Evolutionary conservation across 495 filamentous ascomycete species (phyloP).

Genomic region (Xylaria nigripes): DNA sequence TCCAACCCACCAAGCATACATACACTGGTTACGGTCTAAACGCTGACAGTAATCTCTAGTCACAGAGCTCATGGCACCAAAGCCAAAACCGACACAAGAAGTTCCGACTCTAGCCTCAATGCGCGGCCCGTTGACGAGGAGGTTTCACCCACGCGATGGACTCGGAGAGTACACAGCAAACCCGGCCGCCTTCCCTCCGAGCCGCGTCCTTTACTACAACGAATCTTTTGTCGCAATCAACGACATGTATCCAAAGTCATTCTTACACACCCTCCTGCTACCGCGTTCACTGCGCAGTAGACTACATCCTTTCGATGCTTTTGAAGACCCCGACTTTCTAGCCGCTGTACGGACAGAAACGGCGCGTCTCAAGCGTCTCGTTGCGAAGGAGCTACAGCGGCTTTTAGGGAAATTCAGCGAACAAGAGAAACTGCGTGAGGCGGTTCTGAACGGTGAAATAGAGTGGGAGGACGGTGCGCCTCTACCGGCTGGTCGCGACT

Average conservation of each 20-base stretch:
- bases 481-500: constrained; percentile 67
- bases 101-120: constrained; percentile 15
- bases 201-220: constrained; percentile 60
- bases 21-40: background rate
- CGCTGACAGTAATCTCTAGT: constrained; percentile 31
- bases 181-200: constrained; percentile 54
- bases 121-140: constrained; percentile 11
- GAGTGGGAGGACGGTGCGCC: constrained; percentile 33
- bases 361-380: constrained; percentile 51
- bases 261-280: constrained; percentile 77
- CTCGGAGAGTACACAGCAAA: constrained; percentile 63
- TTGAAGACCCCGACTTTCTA: constrained; percentile 65
- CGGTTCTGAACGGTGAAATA: constrained; percentile 50
- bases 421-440: constrained; percentile 48
- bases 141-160: constrained; percentile 47
- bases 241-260: constrained; percentile 79
- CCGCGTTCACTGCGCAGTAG: constrained; percentile 60
- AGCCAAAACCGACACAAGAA: constrained; percentile 27
- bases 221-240: constrained; percentile 69
- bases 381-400: constrained; percentile 68
- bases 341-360: constrained; percentile 52
- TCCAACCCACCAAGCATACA: background rate
- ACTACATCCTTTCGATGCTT: constrained; percentile 71
- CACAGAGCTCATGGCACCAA: constrained; percentile 59
- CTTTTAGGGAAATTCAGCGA: constrained; percentile 55